Base-by-base conservation (phyloP, 2,329 filamentous ascomycete species). In the Stachybotrys chlorohalonatus region DNA sequence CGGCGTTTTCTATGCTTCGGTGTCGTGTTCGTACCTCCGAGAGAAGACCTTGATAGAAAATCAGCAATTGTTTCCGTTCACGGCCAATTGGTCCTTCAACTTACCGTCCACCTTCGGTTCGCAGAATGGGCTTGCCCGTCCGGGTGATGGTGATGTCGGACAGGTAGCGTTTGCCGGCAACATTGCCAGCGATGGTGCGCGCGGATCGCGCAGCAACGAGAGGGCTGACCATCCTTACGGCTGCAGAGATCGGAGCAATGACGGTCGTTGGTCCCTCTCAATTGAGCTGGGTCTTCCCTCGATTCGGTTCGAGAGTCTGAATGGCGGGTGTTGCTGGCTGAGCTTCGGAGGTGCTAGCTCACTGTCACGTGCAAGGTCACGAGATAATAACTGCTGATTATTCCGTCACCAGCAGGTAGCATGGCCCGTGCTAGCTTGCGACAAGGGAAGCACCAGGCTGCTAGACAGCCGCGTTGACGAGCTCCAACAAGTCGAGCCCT, bases 121-220 rank as follows among this genome's bases (percentile, higher is more conserved):
- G 87, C 68, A 97, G 77, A 65, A 97, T 92, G 58, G 94, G 93
- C 80, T 96, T 96, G 73, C 94, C 94, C 56, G 94, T 99, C 66
- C 94, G 83, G 58, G 93, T 95, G 68, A 99, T 96, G 66, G 89
- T 80, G 68, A 99, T 82, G 78, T 99, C 94, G 70, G 90, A 89
- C 62, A 86, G 66, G 59, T 72, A 72, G 70, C 79, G 78, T 66
- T 75, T 76, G 65, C 77, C 75, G 64, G 75, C 66, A 62, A 76
- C 65, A 64, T 73, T 74, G 66, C 72, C 73, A 61, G 71, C 70
- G 61, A 75, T 67, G 66, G 70, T 74, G 63, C 73, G 73, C 63
- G 76, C 74, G 60, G 77, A 75, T 73, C 81, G 81, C 72, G 75
- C 73, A 61, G 79, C 76, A 71, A 77, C 72, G 63, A 81, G 75